These are phyloP conservation scores for Xylariaceae sp. DNA, from an alignment of 2,329 filamentous ascomycete species.

Conservation along the genomic window DNA sequence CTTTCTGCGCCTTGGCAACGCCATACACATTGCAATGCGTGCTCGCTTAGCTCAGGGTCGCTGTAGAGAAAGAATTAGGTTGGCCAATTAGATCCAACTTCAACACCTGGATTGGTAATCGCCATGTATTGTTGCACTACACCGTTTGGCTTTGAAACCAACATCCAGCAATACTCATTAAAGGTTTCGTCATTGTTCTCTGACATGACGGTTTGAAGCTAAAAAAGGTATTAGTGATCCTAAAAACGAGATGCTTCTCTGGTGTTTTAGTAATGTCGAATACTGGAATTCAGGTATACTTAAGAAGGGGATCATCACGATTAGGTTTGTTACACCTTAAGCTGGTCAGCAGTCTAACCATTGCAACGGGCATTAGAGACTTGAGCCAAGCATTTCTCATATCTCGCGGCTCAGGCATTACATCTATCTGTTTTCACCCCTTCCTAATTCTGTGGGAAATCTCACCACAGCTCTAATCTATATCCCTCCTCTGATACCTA, in stretches of 20 bases:
- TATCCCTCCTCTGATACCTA: background rate
- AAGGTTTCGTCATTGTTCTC: background rate
- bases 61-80: too few species aligned
- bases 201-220: background rate
- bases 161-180: constrained; percentile 1
- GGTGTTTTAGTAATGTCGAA: background rate
- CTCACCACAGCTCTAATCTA: background rate
- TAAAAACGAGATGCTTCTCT: background rate
- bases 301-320: background rate
- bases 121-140: background rate
- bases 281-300: background rate
- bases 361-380: background rate
- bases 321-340: background rate
- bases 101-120: constrained; percentile 12
- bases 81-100: too few species aligned
- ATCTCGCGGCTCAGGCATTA: background rate
- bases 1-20: too few species aligned
- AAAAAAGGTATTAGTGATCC: constrained; percentile 1
- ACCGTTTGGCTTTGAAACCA: constrained; percentile 4
- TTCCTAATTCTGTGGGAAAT: background rate
- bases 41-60: too few species aligned
- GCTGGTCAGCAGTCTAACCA: background rate
- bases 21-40: too few species aligned
- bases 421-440: background rate
- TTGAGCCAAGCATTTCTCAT: background rate